A percentile compares a stretch with the other conserved stretches of the same genome.
Conservation (phyloP, 129 eudicot genomes). For the Helianthus annuus region DNA sequence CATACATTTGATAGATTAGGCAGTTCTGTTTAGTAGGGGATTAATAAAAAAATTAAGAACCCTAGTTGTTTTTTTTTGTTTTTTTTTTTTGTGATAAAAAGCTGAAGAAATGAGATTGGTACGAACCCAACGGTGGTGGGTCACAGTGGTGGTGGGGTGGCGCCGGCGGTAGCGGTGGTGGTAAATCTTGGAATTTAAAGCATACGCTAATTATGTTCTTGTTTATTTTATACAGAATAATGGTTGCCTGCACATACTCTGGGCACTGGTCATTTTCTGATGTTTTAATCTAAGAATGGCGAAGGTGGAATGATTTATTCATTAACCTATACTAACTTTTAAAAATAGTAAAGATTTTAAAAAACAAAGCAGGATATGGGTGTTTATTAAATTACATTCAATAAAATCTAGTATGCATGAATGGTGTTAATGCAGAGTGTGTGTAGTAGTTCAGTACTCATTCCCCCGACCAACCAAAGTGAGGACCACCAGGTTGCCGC, state of each 20-base stretch:
- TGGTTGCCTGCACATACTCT: slow-evolving; percentile 49
- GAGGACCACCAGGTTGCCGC: too few species aligned
- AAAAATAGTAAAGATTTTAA: background rate
- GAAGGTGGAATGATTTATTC: slow-evolving; percentile 31
- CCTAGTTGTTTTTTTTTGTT: slow-evolving; percentile 27
- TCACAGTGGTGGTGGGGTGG: slow-evolving; percentile 24
- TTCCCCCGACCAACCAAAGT: too few species aligned
- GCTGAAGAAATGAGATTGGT: slow-evolving; percentile 10
- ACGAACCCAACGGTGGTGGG: slow-evolving; percentile 38
- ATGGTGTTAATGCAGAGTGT: slow-evolving; percentile 15
- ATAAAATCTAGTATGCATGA: slow-evolving; percentile 9
- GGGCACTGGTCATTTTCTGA: slow-evolving; percentile 29
- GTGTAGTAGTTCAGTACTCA: slow-evolving; percentile 26
- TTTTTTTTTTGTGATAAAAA: too few species aligned
- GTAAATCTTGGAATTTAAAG: slow-evolving; percentile 17
- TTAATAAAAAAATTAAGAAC: slow-evolving; percentile 5
- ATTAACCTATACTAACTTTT: background rate
- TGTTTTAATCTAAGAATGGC: background rate
- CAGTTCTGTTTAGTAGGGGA: too few species aligned
- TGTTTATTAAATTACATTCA: slow-evolving; percentile 1
- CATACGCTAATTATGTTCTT: slow-evolving; percentile 22
- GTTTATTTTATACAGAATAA: slow-evolving; percentile 32
- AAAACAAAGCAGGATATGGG: background rate
- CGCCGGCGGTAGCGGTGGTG: slow-evolving; percentile 15
- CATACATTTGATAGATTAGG: too few species aligned